Base-by-base conservation (phyloP, 257 asterid species). In the Gynochthodes officinalis region DNA sequence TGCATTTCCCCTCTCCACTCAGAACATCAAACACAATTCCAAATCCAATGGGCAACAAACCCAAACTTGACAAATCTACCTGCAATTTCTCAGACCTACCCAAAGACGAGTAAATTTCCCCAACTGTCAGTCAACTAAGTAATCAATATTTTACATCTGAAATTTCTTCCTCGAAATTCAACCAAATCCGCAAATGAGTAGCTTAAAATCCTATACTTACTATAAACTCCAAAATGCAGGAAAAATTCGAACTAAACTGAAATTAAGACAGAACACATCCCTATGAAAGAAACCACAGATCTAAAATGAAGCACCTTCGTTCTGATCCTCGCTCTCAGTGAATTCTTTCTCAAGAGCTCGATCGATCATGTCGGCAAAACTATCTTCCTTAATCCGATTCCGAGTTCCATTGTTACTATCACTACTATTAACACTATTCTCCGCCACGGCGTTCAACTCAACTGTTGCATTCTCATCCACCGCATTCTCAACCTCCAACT, bases 321-420 rank as follows among this genome's bases (percentile, higher is more conserved):
- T 88, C 80, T 83, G 95, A 85, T 92, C 96, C 73, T 88, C 97
- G 76, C 81, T 92, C 85, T 95, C 99, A 46, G 89, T 81, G 78
- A 95, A 95, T 82, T 95, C 99, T 81, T 92, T 92, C 80, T 89
- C 92, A 27, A 95, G 87, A 33, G 99, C 99, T 50, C 94, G 96
- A 89, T 90, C 98, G 72, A 92, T 90, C 90, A 95, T 92, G 75
- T 89, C 98, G 61, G 99, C 98, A 49, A 95, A 89, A 14, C 95
- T 95, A 28, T 88, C 92, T 82, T 90, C 97, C 81, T 86, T 90
- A 37, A 79, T 76, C 70, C 63, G 21, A 57, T 57, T 27, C 78
- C 27, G 70, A 37, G 89, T 86, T 73, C 85, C 88, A 73, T 75
- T 79, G 64, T 30, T 64, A 57, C 77, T 75, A 35, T 78, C 90